These are phyloP conservation scores for Tulasnella sp. DNA, from an alignment of 768 basidiomycete species.

Conservation along the genomic window DNA sequence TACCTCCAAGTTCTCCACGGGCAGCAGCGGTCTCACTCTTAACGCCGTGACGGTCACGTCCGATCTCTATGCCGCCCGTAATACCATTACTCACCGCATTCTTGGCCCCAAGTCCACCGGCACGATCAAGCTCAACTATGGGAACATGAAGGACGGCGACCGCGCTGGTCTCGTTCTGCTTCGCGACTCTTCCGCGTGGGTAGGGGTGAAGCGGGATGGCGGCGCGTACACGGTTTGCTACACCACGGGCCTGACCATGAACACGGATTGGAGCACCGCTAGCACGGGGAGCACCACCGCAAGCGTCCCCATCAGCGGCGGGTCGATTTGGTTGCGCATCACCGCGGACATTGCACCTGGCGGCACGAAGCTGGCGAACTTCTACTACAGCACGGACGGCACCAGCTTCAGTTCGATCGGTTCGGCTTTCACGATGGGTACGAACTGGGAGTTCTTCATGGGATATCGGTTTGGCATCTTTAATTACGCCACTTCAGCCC, in stretches of 20 bases:
- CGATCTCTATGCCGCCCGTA: conserved; percentile 26
- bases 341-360: neutral
- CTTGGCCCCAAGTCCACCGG: conserved; percentile 20
- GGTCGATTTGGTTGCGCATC: neutral
- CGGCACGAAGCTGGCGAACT: neutral
- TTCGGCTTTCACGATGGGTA: conserved; percentile 18
- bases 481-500: conserved; percentile 22
- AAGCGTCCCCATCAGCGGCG: neutral
- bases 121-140: conserved; percentile 20
- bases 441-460: conserved; percentile 25
- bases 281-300: neutral
- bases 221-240: neutral
- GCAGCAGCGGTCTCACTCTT: conserved; percentile 15
- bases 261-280: neutral
- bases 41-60: conserved; percentile 17
- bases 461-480: conserved; percentile 27
- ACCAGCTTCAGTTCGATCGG: neutral
- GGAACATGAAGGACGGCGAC: conserved; percentile 21
- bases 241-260: neutral
- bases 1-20: conserved; percentile 15
- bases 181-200: neutral
- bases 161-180: neutral
- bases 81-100: conserved; percentile 26
- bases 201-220: neutral
- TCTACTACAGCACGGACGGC: neutral